Base-by-base conservation (phyloP, 2,329 filamentous ascomycete species). In the Pseudogymnoascus sp. region DNA sequence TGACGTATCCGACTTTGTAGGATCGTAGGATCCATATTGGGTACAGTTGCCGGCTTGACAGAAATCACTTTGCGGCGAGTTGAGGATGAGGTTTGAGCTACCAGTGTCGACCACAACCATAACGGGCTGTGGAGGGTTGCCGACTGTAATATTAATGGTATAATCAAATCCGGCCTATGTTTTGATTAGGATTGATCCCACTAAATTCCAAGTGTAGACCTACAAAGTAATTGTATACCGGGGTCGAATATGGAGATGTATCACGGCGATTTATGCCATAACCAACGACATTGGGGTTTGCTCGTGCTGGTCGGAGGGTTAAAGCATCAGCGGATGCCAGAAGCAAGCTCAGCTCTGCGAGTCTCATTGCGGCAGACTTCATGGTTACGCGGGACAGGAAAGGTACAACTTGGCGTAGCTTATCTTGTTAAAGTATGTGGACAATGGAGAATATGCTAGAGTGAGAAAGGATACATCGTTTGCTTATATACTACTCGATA, bases 121-220 rank as follows among this genome's bases (percentile, higher is more conserved):
- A 31, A 64, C 59, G 10, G 31, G 31, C 10, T 61, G 62, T n/a
- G 62, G 62, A 46, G 62, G 62, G 6, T 31, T 64, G 11, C 62
- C 62, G 31, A 61, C 35, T 19, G 59, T 64, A 28, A 61, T 38
- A 53, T 64, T 64, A 5, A 64, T 40, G 26, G 50, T 38, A 28
- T 64, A 64, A 56, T 53, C 16, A 60, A 61, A 46, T 46, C 41
- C 41, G 22, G 41, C 41, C 41, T 46, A 46, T 46, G 22, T 7
- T 14, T n/a, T 26, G 41, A 22, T 46, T 26, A 46, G 41, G 14
- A 26, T 24, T 46, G 7, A 26, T n/a, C 6, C 12, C 6, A n/a
- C 6, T 4, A 26, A 24, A 24, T 26, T n/a, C 22, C 6, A 26
- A 46, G 12, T 24, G 12, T n/a, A 26, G 22, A 46, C 41, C 12